Base-by-base conservation (phyloP, 495 filamentous ascomycete species). In the Hypoxylon subgilvum region DNA sequence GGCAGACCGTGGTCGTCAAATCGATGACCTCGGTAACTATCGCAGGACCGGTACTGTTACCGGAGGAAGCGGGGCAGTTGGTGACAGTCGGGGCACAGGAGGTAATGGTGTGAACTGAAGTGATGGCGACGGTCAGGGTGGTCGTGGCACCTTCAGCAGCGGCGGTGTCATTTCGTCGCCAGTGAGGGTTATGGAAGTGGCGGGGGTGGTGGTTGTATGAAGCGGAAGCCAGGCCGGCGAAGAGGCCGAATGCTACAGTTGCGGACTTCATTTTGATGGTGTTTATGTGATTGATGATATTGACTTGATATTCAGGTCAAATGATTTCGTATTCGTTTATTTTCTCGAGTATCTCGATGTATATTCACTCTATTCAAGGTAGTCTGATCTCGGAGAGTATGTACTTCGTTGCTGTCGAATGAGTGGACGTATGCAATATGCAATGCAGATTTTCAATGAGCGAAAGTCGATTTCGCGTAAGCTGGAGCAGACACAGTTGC, bases 1-100 rank as follows among this genome's bases (percentile, higher is more conserved):
- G 78, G 72, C 76, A 79, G 51, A 79, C 71, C 17, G 73, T 74
- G 27, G 69, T 68, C 30, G 76, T 78, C 32, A 79, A 57, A 22
- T 76, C 65, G 30, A 77, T 60, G 39, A 74, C 72, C 66, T 78
- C 72, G 12, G 77, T 79, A 47, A 80, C 71, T 8, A 76, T 35
- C 19, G 72, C 69, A 12, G 75, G 58, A 31, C 68, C 74, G 34
- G 68, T 71, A 27, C 74, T 67, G 55, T 69, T 68, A 42, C 52
- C 66, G 40, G 71, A 68, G 51, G 65, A 69, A 22, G 81, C 81
- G 4, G 85, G 85, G 78, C 86, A 89, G 73, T 84, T 76, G 27
- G 81, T 86, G 38, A 88, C 77, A 10, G 78, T 84, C 6, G 85
- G 66, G 22, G 82, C 82, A 63, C 85, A 88, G 42, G 80, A 82